A percentile compares a stretch with the other conserved stretches of the same genome.
These are phyloP conservation scores for Syzygium malaccense DNA, from an alignment of 441 rosid genomes.

Conservation along the genomic window DNA sequence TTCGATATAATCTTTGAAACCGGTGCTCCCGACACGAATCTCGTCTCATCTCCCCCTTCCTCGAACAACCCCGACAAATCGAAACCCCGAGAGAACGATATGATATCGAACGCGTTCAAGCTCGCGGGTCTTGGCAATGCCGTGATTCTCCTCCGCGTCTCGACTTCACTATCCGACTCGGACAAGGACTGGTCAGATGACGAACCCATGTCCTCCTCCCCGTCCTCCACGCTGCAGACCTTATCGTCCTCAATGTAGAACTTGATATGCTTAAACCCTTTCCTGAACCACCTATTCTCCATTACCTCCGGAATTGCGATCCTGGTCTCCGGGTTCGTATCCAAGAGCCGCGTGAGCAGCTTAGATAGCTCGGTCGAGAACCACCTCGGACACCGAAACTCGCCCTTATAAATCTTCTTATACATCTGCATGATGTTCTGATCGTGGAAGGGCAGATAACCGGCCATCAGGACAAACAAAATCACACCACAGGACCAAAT, in stretches of 20 bases:
- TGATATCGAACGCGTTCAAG: constrained; percentile 79
- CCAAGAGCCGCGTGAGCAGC: constrained; percentile 43
- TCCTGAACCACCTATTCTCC: constrained; percentile 77
- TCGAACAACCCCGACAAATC: constrained; percentile 79
- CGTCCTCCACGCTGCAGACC: constrained; percentile 37
- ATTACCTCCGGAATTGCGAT: constrained; percentile 58
- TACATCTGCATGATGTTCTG: constrained; percentile 78
- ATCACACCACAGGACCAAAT: constrained; percentile 89
- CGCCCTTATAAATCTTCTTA: constrained; percentile 76
- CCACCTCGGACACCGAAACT: constrained; percentile 82
- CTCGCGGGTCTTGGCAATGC: constrained; percentile 69
- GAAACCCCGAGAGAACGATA: constrained; percentile 78
- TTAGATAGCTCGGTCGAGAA: constrained; percentile 59
- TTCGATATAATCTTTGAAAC: constrained; percentile 62
- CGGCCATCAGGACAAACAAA: constrained; percentile 81
- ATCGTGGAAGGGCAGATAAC: constrained; percentile 74
- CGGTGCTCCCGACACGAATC: constrained; percentile 76
- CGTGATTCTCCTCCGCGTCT: constrained; percentile 28
- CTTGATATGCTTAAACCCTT: constrained; percentile 68
- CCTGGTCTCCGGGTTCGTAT: constrained; percentile 61
- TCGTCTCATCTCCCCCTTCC: constrained; percentile 64
- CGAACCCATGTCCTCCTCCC: constrained; percentile 34
- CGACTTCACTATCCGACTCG: constrained; percentile 50
- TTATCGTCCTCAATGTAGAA: constrained; percentile 74
- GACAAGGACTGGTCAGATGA: constrained; percentile 45